Evolutionary conservation across 768 basidiomycete genomes (phyloP).

Genomic region (Lentinula sp.): DNA sequence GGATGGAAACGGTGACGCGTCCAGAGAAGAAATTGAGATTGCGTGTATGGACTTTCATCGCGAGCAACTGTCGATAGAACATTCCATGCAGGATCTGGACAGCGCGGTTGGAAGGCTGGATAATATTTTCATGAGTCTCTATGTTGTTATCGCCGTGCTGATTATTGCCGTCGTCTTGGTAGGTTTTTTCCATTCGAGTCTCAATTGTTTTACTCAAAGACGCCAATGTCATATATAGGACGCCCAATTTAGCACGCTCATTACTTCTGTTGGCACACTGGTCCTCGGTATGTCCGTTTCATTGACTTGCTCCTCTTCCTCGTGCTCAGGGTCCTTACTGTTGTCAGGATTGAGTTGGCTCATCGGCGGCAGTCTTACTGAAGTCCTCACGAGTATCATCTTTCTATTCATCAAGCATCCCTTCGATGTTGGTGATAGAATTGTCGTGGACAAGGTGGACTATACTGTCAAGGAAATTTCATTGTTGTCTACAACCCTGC

Average conservation of each 20-base stretch:
- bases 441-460: conserved; percentile 42
- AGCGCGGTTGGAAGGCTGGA: conserved; percentile 84
- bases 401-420: conserved; percentile 89
- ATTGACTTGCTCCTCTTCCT: conserved; percentile 5
- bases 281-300: conserved; percentile 33
- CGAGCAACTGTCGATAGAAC: conserved; percentile 78
- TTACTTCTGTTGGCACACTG: conserved; percentile 68
- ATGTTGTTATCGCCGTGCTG: conserved; percentile 62
- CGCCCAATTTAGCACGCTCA: conserved; percentile 64
- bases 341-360: conserved; percentile 74
- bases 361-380: conserved; percentile 74
- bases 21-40: conserved; percentile 71
- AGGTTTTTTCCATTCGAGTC: conserved; percentile 19
- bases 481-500: conserved; percentile 70
- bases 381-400: conserved; percentile 80
- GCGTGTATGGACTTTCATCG: conserved; percentile 78
- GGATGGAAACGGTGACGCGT: conserved; percentile 67
- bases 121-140: conserved; percentile 80
- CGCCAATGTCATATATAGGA: conserved; percentile 39
- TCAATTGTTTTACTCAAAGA: not conserved
- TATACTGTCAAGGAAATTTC: conserved; percentile 89
- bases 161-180: conserved; percentile 81
- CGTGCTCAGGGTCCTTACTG: conserved; percentile 6
- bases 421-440: conserved; percentile 76
- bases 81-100: conserved; percentile 85